These are phyloP conservation scores for Dactylella cylindrospora DNA, from an alignment of 2,329 filamentous ascomycete species.

Conservation along the genomic window DNA sequence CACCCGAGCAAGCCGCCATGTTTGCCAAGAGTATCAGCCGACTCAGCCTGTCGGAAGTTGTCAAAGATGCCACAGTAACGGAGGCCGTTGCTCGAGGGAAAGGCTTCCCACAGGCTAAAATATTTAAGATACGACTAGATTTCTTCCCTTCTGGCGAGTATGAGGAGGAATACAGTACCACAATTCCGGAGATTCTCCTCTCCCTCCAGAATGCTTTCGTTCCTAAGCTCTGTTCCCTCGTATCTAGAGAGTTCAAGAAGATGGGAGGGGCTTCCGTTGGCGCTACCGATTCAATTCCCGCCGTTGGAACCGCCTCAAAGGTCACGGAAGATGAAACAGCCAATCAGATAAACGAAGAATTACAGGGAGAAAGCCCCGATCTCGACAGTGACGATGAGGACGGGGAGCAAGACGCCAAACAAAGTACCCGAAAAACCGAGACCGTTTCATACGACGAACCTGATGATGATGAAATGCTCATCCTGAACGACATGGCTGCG, in stretches of 20 bases:
- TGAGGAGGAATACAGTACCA: slow-evolving; percentile 79
- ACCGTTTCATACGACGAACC: slow-evolving; percentile 84
- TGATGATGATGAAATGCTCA: slow-evolving; percentile 77
- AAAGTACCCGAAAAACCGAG: slow-evolving; percentile 73
- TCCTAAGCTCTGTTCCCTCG: slow-evolving; percentile 67
- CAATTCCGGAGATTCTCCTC: slow-evolving; percentile 71
- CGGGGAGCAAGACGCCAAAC: slow-evolving; percentile 77
- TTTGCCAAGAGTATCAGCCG: slow-evolving; percentile 93
- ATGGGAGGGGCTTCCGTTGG: slow-evolving; percentile 63
- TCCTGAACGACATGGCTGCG: slow-evolving; percentile 55
- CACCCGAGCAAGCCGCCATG: slow-evolving; percentile 66
- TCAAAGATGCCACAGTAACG: slow-evolving; percentile 77
- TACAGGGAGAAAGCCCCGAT: slow-evolving; percentile 52
- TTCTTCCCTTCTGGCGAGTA: slow-evolving; percentile 88
- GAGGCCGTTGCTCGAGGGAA: slow-evolving; percentile 75
- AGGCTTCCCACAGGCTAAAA: slow-evolving; percentile 71
- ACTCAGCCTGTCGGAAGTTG: slow-evolving; percentile 76
- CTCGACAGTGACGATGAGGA: slow-evolving; percentile 71
- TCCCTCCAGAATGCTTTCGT: slow-evolving; percentile 81
- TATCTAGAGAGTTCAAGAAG: slow-evolving; percentile 77
- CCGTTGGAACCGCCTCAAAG: slow-evolving; percentile 64
- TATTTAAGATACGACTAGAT: slow-evolving; percentile 76
- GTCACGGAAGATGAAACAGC: slow-evolving; percentile 60
- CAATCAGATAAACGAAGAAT: slow-evolving; percentile 27
- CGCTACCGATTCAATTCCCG: slow-evolving; percentile 70